Base-by-base conservation (phyloP, 1,139 yeast genomes). In the Arxiozyma slooffiae region DNA sequence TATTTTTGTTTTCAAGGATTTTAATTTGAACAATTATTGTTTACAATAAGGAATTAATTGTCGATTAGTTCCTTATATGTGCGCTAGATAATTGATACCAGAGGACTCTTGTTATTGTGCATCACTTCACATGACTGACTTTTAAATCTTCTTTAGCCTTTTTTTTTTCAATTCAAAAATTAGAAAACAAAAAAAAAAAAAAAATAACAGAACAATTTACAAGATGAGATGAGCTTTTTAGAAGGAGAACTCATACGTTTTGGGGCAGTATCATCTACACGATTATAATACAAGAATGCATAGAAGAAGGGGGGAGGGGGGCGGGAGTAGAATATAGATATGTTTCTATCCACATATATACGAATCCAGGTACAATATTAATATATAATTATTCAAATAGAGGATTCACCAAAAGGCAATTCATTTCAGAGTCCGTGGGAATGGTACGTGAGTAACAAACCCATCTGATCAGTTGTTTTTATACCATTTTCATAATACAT, bases 381-480 rank as follows among this genome's bases (percentile, higher is more conserved):
- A 5, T 30, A 30, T 30, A 30, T 6, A 30, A 11, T 30, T n/a
- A 30, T 30, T 14, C n/a, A 4, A 39, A 24, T 20, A 8, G 20
- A 21, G 1, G 8, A 24, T 34, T 20, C 9, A 41, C n/a, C n/a
- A 41, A 9, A 17, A 26, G n/a, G n/a, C 3, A 36, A 11, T 8
- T 44, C 48, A 56, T 49, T 60, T 59, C 20, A 61, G 50, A 18
- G 54, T 49, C 17, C 59, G 62, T 26, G 68, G 69, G n/a, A 22
- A 66, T 63, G 50, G 64, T 64, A 17, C 62, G 60, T 2, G 67
- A 64, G 44, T 67, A 70, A 44, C 71, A 69, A 40, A 71, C 54
- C 74, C 74, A 71, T 9, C 74, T 73, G 22, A 71, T 69, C 1
- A 74, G 72, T 48, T 69, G 72, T 52, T 69, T n/a, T 69, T 36